Base-by-base conservation (phyloP, 371 early-diverging fungal species). In the Apophysomyces elegans region DNA sequence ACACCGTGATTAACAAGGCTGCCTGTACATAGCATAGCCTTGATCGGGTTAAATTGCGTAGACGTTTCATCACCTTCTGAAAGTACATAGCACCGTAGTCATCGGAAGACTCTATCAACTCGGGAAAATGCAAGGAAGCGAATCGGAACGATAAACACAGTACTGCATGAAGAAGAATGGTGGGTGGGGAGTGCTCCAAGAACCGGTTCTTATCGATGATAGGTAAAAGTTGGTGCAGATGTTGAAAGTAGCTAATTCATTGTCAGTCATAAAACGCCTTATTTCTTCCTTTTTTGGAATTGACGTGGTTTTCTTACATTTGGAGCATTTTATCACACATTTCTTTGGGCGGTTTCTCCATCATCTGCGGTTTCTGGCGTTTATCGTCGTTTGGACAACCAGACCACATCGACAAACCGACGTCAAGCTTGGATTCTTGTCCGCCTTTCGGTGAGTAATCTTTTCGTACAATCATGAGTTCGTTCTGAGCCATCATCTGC, bases 181-280 rank as follows among this genome's bases (percentile, higher is more conserved):
- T 61, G 14, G 75, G 76, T 14, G 75, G 72, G 43, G 74, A 56
- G 5, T 79, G 66, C 45, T 72, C 60, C 58, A 83, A 66, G 64
- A 86, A 83, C 38, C 76, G 65, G 12, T 72, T 67, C 67, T 78
- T 76, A 68, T 84, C 73, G 38, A 86, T 64, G 39, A 86, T 78
- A 8, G 86, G 86, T 7, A 84, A 64, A 63, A 81, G 78, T 9
- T 77, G 74, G 68, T 86, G 83, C 14, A 84, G 72, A 60, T 79
- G 76, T 45, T 64, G 67, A 56, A 86, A 82, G 63, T 84, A 82
- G 18, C 77, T 77, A 50, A 50, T 50, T 50, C n/a, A 50, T 16
- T 21, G 54, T 18, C 54, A 50, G 54, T 3, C 54, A 21, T 50
- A 2, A 50, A 11, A 50, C 21, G 54, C 21, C 54, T 50, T 50